A percentile compares a stretch with the other conserved stretches of the same genome.
These are phyloP conservation scores for Syzygium jambos DNA, from an alignment of 345 rosid species.

Conservation along the genomic window DNA sequence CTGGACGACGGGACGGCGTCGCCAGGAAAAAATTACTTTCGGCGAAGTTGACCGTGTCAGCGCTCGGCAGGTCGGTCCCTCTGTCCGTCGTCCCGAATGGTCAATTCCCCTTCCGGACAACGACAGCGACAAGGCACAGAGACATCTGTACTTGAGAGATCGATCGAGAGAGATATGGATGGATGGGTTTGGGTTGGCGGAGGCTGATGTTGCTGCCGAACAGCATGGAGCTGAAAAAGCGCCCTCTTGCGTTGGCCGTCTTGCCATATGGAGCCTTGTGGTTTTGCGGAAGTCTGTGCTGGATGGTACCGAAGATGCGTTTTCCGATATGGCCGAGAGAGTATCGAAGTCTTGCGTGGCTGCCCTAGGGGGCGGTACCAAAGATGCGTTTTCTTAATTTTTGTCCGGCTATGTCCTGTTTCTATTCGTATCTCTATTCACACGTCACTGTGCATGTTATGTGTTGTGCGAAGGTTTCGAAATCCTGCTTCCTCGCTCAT, in stretches of 20 bases:
- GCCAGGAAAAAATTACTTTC: background rate
- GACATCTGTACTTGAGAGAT: background rate
- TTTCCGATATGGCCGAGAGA: no score
- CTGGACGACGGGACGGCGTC: no score
- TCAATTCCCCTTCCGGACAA: background rate
- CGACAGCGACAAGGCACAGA: background rate
- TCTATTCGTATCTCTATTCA: no score
- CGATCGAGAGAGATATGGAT: background rate
- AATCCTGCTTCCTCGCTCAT: no score
- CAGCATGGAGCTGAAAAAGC: background rate
- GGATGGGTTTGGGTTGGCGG: background rate
- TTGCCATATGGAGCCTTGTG: background rate
- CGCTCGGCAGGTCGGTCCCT: no score
- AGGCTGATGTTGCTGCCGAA: background rate
- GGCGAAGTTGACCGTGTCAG: background rate
- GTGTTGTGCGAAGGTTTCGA: no score
- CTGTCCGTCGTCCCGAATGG: background rate
- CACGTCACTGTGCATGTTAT: no score
- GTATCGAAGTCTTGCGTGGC: no score
- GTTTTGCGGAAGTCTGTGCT: fast-evolving
- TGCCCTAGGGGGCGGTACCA: no score
- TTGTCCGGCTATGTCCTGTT: no score
- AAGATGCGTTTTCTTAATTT: no score
- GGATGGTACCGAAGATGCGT: no score
- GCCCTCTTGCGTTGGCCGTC: background rate